These are phyloP conservation scores for Quercus lobata DNA, from an alignment of 331 rosid species.

Conservation along the genomic window DNA sequence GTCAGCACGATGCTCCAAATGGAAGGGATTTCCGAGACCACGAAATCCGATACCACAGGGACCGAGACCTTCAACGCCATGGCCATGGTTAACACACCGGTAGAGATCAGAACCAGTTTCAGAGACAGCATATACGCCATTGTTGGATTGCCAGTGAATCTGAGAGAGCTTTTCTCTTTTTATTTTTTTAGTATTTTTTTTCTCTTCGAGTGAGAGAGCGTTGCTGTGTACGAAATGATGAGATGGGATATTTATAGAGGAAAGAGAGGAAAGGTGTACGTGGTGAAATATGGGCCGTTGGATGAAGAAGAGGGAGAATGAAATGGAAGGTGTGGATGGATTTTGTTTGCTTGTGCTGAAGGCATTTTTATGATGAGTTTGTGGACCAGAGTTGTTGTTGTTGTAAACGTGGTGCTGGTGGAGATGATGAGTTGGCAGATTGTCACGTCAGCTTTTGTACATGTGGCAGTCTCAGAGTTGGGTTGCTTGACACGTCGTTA, in stretches of 20 bases:
- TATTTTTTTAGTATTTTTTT: too few species aligned
- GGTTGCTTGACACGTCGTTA: not conserved
- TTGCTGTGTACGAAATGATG: not conserved
- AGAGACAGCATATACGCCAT: constrained; percentile 35
- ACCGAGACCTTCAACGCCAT: constrained; percentile 55
- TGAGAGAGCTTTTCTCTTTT: too few species aligned
- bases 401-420: not conserved
- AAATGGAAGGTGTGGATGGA: not conserved
- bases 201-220: not conserved
- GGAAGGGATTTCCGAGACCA: constrained; percentile 58
- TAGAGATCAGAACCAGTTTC: constrained; percentile 47
- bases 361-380: not conserved
- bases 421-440: not conserved
- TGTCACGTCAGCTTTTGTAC: not conserved
- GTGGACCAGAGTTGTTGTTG: not conserved
- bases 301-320: constrained; percentile 8
- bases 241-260: constrained; percentile 20
- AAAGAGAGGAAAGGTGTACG: not conserved
- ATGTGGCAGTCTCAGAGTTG: not conserved
- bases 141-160: not conserved
- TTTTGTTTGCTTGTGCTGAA: not conserved
- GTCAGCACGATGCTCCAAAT: constrained; percentile 47
- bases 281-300: constrained; percentile 22
- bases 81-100: constrained; percentile 56
- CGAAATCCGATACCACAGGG: constrained; percentile 43